Base-by-base conservation (phyloP, 306 rosid genomes). In the Psophocarpus tetragonolobus region DNA sequence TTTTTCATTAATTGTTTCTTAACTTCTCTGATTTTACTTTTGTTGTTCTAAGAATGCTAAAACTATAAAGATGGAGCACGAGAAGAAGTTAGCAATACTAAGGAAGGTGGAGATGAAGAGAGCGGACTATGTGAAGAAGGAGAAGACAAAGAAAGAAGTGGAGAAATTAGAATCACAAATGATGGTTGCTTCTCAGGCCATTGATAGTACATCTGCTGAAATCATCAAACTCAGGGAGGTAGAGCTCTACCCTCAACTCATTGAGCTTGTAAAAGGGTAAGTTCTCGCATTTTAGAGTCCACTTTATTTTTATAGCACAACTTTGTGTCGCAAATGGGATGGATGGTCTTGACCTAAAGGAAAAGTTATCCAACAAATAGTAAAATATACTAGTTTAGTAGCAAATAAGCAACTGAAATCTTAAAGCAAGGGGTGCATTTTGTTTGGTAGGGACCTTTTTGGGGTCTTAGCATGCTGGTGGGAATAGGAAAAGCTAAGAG, bases 161-260 rank as follows among this genome's bases (percentile, higher is more conserved):
- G 99, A 95, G 71, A 95, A 89, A 79, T 82, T 91, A 81, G 97
- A 92, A 76, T 95, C 99, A 29, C 96, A 91, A 74, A 84, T 92
- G 96, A 91, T 87, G 92, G 99, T 95, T 84, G 85, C 97, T 77
- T 88, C 96, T 1, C 97, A 89, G 68, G 92, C 99, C 87, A 90
- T 95, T 8, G 97, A 95, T 45, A 85, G 92, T 56, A 95, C 97
- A 14, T 95, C 97, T 12, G 65, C 91, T 48, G 99, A 95, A 83
- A 92, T 95, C 38, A 67, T 87, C 87, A 92, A 92, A 63, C 50
- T 95, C 41, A 88, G 99, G 78, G 99, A 91, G 86, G 84, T 83
- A 8, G 97, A 95, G 75, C 87, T 95, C 35, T 91, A 86, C 74
- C 99, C 97, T 51, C 97, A 91, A 71, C 97, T 95, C 56, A 74